These are phyloP conservation scores for Tetrastigma voinierianum DNA, from an alignment of 164 flowering plant species.

Conservation along the genomic window DNA sequence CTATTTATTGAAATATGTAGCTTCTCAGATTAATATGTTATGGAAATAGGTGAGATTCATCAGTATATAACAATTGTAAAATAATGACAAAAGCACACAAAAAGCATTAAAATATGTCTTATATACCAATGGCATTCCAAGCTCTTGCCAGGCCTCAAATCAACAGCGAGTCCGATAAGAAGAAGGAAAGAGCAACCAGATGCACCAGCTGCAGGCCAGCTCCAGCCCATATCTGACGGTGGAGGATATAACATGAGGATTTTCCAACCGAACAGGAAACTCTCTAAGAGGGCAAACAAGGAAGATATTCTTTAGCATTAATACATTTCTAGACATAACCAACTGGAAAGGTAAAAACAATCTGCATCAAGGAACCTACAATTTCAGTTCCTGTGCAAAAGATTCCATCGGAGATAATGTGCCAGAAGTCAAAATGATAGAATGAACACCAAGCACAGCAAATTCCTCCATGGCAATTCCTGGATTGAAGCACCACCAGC, in stretches of 20 bases:
- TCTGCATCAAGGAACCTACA: constrained; percentile 44
- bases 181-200: constrained; percentile 80
- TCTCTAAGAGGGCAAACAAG: constrained; percentile 40
- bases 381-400: constrained; percentile 88
- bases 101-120: not conserved
- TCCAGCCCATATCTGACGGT: constrained; percentile 95
- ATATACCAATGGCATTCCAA: constrained; percentile 94
- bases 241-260: constrained; percentile 93
- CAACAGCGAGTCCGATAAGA: constrained; percentile 81
- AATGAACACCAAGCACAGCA: constrained; percentile 54
- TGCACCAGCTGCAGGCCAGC: constrained; percentile 85
- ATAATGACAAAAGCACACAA: not conserved
- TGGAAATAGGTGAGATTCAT: constrained; percentile 1
- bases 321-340: constrained; percentile 4
- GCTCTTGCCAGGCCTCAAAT: constrained; percentile 77
- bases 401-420: constrained; percentile 97
- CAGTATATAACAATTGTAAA: not conserved
- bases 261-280: constrained; percentile 86
- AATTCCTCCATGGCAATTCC: constrained; percentile 88
- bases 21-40: not conserved
- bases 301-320: constrained; percentile 16
- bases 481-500: constrained; percentile 99
- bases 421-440: constrained; percentile 95
- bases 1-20: no score
- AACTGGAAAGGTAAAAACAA: constrained; percentile 1